phyloP scores from a whole-genome alignment of 768 basidiomycete species.

The Xerocomellus intermedius region DNA sequence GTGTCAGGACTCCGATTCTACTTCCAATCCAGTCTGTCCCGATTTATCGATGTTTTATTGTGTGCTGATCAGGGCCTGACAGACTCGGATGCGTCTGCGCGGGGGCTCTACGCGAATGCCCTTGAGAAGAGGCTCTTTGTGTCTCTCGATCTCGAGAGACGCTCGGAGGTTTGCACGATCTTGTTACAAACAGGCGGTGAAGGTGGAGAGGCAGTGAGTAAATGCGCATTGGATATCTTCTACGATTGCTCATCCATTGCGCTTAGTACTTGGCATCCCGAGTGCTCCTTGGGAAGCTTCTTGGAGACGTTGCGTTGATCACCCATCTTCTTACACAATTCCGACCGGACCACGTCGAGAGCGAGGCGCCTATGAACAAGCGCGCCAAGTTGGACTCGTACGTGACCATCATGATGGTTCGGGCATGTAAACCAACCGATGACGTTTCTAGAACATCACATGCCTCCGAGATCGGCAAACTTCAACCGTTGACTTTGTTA shows the following conservation, averaged over 20 bases:
- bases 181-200: slow-evolving; percentile 54
- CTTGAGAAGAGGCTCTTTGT: slow-evolving; percentile 58
- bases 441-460: slow-evolving; percentile 3
- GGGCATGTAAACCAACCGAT: not conserved
- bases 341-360: slow-evolving; percentile 43
- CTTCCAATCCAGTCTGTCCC: slow-evolving; percentile 47
- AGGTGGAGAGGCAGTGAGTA: slow-evolving; percentile 49
- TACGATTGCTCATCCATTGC: not conserved
- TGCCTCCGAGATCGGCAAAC: slow-evolving; percentile 37
- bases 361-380: slow-evolving; percentile 56
- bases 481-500: slow-evolving; percentile 55
- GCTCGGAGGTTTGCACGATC: slow-evolving; percentile 52
- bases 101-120: slow-evolving; percentile 40
- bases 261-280: slow-evolving; percentile 47
- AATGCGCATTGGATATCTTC: not conserved
- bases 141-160: slow-evolving; percentile 49
- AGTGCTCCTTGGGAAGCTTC: slow-evolving; percentile 45
- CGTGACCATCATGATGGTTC: slow-evolving; percentile 34
- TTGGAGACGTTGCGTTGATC: slow-evolving; percentile 53
- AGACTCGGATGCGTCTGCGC: slow-evolving; percentile 43
- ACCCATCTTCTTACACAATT: slow-evolving; percentile 49
- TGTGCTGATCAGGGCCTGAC: slow-evolving; percentile 1
- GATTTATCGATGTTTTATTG: not conserved
- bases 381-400: slow-evolving; percentile 61
- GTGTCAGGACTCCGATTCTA: slow-evolving; percentile 41